Conservation (phyloP, 2,329 filamentous ascomycete species). For the Ceratocystis eucalypticola region DNA sequence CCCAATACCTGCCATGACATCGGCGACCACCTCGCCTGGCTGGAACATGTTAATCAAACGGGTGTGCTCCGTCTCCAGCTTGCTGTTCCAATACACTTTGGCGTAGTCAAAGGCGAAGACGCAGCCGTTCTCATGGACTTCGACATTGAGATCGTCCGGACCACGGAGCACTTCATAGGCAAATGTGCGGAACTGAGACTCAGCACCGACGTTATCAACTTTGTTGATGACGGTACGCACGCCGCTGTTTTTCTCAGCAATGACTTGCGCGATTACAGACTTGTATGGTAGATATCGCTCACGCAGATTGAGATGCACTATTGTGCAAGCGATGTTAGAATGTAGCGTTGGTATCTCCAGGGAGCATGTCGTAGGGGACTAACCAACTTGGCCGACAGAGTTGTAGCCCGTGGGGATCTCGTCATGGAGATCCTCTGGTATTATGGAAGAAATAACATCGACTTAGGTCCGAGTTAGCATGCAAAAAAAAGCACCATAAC, state of each 20-base stretch:
- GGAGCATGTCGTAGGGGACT: constrained; percentile 23
- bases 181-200: constrained; percentile 83
- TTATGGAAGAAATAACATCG: constrained; percentile 68
- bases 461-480: constrained; percentile 33
- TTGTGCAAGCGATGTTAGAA: constrained; percentile 18
- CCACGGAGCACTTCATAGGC: constrained; percentile 81
- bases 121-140: constrained; percentile 69
- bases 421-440: constrained; percentile 65
- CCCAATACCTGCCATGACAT: constrained; percentile 94
- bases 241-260: constrained; percentile 75
- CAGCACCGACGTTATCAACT: constrained; percentile 69
- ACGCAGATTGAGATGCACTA: constrained; percentile 81
- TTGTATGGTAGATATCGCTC: constrained; percentile 77
- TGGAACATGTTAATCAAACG: constrained; percentile 63
- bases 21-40: constrained; percentile 78
- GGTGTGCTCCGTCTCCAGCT: constrained; percentile 78
- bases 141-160: constrained; percentile 68
- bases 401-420: constrained; percentile 81
- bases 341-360: background rate
- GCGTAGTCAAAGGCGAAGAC: constrained; percentile 86
- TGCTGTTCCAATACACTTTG: constrained; percentile 96
- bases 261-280: constrained; percentile 66
- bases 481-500: background rate
- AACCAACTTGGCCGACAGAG: constrained; percentile 73
- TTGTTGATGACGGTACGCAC: constrained; percentile 94